phyloP scores from a whole-genome alignment of 2,329 filamentous ascomycete genomes.

The Aspergillus pseudonomiae region DNA sequence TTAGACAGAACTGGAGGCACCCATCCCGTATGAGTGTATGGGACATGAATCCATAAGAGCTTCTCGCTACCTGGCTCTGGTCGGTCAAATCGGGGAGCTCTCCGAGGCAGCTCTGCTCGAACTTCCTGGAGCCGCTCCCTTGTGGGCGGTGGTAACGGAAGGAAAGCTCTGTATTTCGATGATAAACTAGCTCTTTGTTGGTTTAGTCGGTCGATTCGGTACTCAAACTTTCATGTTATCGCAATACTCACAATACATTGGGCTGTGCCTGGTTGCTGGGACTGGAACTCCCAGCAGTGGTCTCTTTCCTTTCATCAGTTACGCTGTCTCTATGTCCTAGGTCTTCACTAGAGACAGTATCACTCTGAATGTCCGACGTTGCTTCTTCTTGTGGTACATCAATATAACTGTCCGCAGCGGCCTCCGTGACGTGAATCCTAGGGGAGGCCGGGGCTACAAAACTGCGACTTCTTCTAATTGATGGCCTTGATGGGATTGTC shows the following conservation, averaged over 20 bases:
- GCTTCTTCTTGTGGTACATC: constrained; percentile 14
- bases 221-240: neutral
- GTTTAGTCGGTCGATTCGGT: neutral
- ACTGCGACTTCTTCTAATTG: constrained; percentile 28
- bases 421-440: constrained; percentile 34
- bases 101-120: constrained; percentile 27
- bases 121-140: constrained; percentile 29
- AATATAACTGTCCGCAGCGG: constrained; percentile 25
- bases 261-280: neutral
- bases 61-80: constrained; percentile 38
- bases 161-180: constrained; percentile 25
- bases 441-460: constrained; percentile 28
- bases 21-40: constrained; percentile 33
- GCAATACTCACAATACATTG: constrained; percentile 1
- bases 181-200: constrained; percentile 15
- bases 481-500: constrained; percentile 18
- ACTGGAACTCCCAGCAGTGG: constrained; percentile 11
- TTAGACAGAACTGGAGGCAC: constrained; percentile 25
- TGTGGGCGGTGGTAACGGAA: constrained; percentile 27
- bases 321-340: constrained; percentile 1
- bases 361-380: constrained; percentile 6
- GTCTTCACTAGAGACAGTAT: neutral
- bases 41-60: constrained; percentile 39
- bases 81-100: constrained; percentile 34
- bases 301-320: constrained; percentile 6